These are phyloP conservation scores for Ceratobasidium sp. DNA, from an alignment of 1,284 basidiomycete genomes.

Conservation along the genomic window DNA sequence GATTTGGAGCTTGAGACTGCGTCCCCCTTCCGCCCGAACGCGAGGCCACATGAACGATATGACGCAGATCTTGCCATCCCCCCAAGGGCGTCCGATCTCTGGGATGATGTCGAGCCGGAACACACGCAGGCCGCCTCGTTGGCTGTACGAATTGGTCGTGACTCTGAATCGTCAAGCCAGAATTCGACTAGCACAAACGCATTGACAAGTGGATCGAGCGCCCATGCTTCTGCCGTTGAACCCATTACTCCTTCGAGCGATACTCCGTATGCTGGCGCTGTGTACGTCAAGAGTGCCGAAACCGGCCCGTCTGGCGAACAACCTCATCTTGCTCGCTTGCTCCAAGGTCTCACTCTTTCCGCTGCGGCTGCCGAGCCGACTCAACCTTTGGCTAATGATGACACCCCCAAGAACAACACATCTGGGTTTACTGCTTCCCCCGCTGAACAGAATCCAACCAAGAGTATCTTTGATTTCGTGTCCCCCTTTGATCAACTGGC, in stretches of 20 bases:
- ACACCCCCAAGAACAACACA: constrained; percentile 32
- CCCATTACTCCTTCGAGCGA: constrained; percentile 41
- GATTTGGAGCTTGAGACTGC: constrained; percentile 39
- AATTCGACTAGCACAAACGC: constrained; percentile 32
- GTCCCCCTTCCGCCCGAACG: constrained; percentile 43
- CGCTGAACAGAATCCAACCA: constrained; percentile 54
- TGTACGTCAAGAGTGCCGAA: constrained; percentile 11
- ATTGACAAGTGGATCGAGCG: constrained; percentile 34
- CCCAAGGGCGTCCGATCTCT: not conserved
- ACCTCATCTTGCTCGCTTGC: constrained; percentile 76
- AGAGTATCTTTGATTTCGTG: constrained; percentile 50
- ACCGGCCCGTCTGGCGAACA: constrained; percentile 61
- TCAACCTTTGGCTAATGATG: constrained; percentile 33
- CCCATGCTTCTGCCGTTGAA: constrained; percentile 35
- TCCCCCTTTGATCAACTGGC: constrained; percentile 49
- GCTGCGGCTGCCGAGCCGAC: constrained; percentile 57
- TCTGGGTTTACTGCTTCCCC: constrained; percentile 11
- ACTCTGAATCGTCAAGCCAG: constrained; percentile 41
- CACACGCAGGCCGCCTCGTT: constrained; percentile 19
- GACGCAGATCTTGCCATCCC: constrained; percentile 28
- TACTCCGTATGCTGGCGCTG: constrained; percentile 15
- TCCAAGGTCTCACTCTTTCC: constrained; percentile 72
- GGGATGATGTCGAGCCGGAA: constrained; percentile 35
- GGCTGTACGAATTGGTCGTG: constrained; percentile 32
- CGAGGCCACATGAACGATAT: constrained; percentile 38